A percentile compares a stretch with the other conserved stretches of the same genome.
These are phyloP conservation scores for Ceratocystis lukuohia DNA, from an alignment of 2,329 filamentous ascomycete genomes.

Conservation along the genomic window DNA sequence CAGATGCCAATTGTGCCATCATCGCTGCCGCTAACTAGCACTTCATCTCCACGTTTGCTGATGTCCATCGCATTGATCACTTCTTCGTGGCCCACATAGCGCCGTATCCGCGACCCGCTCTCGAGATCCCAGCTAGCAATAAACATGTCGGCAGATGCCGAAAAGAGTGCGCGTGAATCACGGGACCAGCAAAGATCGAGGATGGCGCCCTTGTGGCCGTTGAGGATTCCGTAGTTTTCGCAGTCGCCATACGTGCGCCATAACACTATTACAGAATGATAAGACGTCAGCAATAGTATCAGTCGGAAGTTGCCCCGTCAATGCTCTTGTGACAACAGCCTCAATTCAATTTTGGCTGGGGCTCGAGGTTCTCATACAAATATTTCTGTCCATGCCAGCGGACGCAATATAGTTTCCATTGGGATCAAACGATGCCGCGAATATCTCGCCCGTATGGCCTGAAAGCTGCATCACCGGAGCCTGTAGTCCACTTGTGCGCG, in stretches of 20 bases:
- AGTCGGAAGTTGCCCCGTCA: too few relatives aligned
- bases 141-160: constrained; percentile 85
- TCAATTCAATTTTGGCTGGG: not conserved
- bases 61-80: constrained; percentile 88
- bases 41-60: constrained; percentile 76
- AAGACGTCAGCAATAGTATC: not conserved
- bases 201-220: constrained; percentile 79
- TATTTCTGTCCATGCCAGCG: constrained; percentile 85
- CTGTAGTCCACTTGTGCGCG: constrained; percentile 69
- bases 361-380: constrained; percentile 44
- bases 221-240: constrained; percentile 84
- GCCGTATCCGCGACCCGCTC: constrained; percentile 78
- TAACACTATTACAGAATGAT: constrained; percentile 46
- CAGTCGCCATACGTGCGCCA: constrained; percentile 90
- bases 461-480: constrained; percentile 90
- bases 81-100: constrained; percentile 87
- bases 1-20: constrained; percentile 90
- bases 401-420: constrained; percentile 83
- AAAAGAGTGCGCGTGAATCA: constrained; percentile 81
- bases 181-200: constrained; percentile 93
- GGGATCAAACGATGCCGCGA: constrained; percentile 78
- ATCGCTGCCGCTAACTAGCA: constrained; percentile 82
- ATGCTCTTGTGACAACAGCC: not conserved
- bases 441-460: constrained; percentile 74
- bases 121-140: constrained; percentile 92